Conservation (phyloP, 768 basidiomycete genomes). For the Tricholoma sp. region DNA sequence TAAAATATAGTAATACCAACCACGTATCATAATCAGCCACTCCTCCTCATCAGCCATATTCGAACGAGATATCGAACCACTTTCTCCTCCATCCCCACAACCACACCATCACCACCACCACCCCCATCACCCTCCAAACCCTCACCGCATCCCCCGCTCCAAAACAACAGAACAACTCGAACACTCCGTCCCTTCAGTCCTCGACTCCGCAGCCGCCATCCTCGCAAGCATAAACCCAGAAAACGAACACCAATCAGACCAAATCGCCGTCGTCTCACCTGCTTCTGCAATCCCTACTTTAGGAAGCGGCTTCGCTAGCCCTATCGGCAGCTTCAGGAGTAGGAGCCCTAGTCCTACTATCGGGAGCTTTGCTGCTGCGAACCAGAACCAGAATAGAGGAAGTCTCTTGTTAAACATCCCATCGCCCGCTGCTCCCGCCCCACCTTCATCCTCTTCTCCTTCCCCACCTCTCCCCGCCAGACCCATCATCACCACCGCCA, state of each 20-base stretch:
- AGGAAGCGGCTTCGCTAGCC: constrained; percentile 57
- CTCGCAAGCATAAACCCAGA: constrained; percentile 35
- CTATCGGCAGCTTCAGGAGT: constrained; percentile 63
- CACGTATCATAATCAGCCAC: constrained; percentile 27
- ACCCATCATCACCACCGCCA: constrained; percentile 8
- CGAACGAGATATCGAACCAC: constrained; percentile 83
- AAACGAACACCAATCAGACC: constrained; percentile 30
- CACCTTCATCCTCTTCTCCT: constrained; percentile 6
- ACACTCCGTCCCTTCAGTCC: constrained; percentile 76
- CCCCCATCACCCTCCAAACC: constrained; percentile 33
- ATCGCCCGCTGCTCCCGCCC: not conserved
- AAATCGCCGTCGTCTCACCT: constrained; percentile 62
- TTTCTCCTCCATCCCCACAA: constrained; percentile 32
- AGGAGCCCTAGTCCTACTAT: constrained; percentile 60
- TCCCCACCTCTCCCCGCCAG: constrained; percentile 11
- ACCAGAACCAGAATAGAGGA: constrained; percentile 23
- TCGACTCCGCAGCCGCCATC: constrained; percentile 77
- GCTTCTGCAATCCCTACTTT: constrained; percentile 16
- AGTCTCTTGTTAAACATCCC: constrained; percentile 50
- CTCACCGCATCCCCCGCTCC: constrained; percentile 65
- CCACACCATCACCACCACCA: constrained; percentile 22
- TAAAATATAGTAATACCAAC: not conserved
- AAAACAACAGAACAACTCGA: constrained; percentile 73
- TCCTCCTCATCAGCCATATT: constrained; percentile 89
- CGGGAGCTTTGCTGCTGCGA: constrained; percentile 17